phyloP scores from a whole-genome alignment of 306 rosid species.

The Vigna trinervia region DNA sequence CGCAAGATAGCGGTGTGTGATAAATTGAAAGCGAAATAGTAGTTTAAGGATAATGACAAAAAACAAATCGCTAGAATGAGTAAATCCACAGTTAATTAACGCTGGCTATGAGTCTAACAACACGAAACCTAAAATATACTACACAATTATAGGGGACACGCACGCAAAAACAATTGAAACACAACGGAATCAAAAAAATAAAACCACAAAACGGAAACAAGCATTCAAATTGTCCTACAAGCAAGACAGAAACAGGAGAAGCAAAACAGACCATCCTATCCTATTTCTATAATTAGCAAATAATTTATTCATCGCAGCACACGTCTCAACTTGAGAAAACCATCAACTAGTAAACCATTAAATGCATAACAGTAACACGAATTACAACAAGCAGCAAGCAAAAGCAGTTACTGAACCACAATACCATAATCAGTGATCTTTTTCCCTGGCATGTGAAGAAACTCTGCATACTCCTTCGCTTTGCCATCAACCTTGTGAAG shows the following conservation, averaged over 20 bases:
- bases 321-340: slow-evolving; percentile 8
- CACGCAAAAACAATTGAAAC: slow-evolving; percentile 8
- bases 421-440: slow-evolving; percentile 76
- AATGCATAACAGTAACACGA: not conserved
- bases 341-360: not conserved
- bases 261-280: not conserved
- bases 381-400: not conserved
- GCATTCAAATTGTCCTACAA: not conserved
- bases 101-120: not conserved
- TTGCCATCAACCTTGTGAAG: slow-evolving; percentile 84
- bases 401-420: not conserved
- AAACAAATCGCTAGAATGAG: slow-evolving; percentile 8
- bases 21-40: not conserved
- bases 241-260: slow-evolving; percentile 34
- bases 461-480: slow-evolving; percentile 87
- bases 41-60: slow-evolving; percentile 6
- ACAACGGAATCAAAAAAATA: slow-evolving; percentile 2
- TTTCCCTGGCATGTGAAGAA: slow-evolving; percentile 85
- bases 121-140: not conserved
- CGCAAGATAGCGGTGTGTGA: not conserved
- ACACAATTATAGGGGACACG: not conserved
- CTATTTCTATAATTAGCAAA: not conserved
- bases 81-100: not conserved
- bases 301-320: not conserved
- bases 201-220: not conserved